Evolutionary conservation across 2,329 filamentous ascomycete genomes (phyloP).

Genomic region (Aspergillus fumigatiaffinis): DNA sequence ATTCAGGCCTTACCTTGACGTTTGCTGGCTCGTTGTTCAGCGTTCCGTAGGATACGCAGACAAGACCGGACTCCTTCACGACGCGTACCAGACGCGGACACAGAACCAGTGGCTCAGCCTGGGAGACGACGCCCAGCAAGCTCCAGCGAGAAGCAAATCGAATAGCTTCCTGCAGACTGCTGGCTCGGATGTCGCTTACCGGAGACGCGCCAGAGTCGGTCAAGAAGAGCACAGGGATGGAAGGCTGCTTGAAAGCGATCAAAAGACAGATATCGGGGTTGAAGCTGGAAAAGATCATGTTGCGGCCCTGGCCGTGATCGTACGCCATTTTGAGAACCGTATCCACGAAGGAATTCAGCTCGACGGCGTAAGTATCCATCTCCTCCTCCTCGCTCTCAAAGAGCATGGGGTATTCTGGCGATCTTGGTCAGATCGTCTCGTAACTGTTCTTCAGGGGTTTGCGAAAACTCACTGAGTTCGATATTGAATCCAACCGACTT

Average conservation of each 20-base stretch:
- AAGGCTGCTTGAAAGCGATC: conserved; percentile 93
- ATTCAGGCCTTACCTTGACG: conserved; percentile 65
- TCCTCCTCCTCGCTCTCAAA: conserved; percentile 92
- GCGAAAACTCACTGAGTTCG: conserved; percentile 66
- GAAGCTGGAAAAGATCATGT: conserved; percentile 96
- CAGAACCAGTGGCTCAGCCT: conserved; percentile 83
- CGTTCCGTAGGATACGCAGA: conserved; percentile 91
- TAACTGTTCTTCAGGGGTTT: conserved; percentile 19
- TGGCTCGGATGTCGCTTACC: conserved; percentile 85
- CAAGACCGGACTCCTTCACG: conserved; percentile 88
- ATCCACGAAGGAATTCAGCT: conserved; percentile 95
- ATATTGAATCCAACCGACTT: conserved; percentile 91
- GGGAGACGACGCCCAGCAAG: conserved; percentile 80
- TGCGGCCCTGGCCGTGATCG: conserved; percentile 73
- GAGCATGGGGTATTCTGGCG: conserved; percentile 84
- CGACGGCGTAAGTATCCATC: conserved; percentile 94
- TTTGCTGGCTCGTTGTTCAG: conserved; percentile 83
- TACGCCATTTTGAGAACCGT: conserved; percentile 89
- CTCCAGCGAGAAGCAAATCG: conserved; percentile 95
- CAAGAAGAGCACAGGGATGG: conserved; percentile 90
- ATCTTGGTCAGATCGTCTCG: conserved; percentile 24
- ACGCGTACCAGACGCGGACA: conserved; percentile 85
- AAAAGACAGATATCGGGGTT: conserved; percentile 96
- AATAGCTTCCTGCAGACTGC: conserved; percentile 89
- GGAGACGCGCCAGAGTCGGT: conserved; percentile 78